Percentiles rank a stretch among this genome's conserved stretches.
phyloP scores from a whole-genome alignment of 345 rosid species.

The Aegle marmelos region DNA sequence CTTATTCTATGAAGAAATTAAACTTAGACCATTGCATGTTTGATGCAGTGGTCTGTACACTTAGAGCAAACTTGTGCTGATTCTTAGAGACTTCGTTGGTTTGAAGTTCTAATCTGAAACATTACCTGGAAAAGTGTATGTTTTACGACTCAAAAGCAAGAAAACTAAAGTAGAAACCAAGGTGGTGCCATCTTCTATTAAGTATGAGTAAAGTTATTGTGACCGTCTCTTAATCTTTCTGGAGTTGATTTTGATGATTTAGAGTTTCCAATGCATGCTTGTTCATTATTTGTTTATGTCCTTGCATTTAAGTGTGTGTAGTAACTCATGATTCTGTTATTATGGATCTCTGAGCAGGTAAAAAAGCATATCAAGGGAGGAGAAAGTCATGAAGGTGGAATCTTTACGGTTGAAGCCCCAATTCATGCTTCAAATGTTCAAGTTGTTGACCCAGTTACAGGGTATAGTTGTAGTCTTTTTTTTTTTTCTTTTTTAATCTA shows the following conservation, averaged over 20 bases:
- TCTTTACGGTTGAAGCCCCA: conserved; percentile 93
- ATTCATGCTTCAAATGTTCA: conserved; percentile 94
- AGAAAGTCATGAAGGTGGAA: conserved; percentile 94
- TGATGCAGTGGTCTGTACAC: not conserved
- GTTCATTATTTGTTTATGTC: not conserved
- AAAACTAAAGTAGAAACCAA: not conserved
- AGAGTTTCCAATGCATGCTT: not conserved
- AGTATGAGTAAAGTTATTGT: not conserved
- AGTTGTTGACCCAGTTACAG: conserved; percentile 90
- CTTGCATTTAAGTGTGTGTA: not conserved
- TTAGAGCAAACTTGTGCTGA: not conserved
- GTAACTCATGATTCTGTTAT: not conserved
- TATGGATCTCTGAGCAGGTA: conserved; percentile 42
- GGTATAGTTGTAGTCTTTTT: conserved; percentile 52
- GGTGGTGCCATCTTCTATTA: not conserved
- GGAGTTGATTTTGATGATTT: not conserved
- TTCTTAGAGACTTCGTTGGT: not conserved
- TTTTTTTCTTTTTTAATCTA: not conserved
- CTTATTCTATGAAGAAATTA: not conserved
- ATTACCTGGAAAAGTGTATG: not conserved
- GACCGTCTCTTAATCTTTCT: not conserved
- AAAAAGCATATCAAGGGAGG: conserved; percentile 90
- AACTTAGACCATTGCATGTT: not conserved
- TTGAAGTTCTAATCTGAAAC: not conserved
- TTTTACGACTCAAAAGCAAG: not conserved